Evolutionary conservation across 169 alveolate genomes (phyloP), one percentile per base, ranked within the genome.

Genomic region (Eimeria mitis): DNA sequence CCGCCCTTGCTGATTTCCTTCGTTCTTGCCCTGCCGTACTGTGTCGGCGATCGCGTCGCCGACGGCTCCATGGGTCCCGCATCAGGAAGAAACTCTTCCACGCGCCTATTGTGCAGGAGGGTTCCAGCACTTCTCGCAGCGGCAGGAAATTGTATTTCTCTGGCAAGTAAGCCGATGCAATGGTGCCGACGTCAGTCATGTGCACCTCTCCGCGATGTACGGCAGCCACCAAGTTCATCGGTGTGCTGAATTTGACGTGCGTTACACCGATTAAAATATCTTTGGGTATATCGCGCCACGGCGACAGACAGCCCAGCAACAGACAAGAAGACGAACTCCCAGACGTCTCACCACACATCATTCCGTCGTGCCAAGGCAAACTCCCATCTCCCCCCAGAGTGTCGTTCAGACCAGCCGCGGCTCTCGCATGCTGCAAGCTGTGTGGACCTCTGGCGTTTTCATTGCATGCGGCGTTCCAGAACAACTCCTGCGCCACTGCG

Each of bases 101-200:
- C 0, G 91, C 91, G 63, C 91, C 91, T 1, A 85, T 59, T 34
- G 91, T 85, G 42, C 91, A 85, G 49, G 91, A 85, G 44, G 91
- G 91, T 73, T 85, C 91, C 65, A 85, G 68, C 49, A 85, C 79
- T 42, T 85, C 91, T 85, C 91, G 9, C 42, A 85, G 44, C 13
- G 91, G 91, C 63, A 85, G 78, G n/a, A 85, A 85, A 42, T 85
- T 85, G 91, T 85, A 85, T 31, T 61, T 85, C 44, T 85, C 91
- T 8, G 91, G 91, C 25, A 85, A 52, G 14, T 85, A 85, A 23
- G 91, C 91, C n/a, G 91, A 59, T 2, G 91, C 91, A 23, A 85
- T 56, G 40, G 91, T 85, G 54, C 91, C 91, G 19, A 85, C 78
- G 42, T 85, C 91, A 23, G 91, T 85, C 91, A 85, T 85, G 63